phyloP scores from a whole-genome alignment of 306 rosid species.

The Dalbergia cochinchinensis region DNA sequence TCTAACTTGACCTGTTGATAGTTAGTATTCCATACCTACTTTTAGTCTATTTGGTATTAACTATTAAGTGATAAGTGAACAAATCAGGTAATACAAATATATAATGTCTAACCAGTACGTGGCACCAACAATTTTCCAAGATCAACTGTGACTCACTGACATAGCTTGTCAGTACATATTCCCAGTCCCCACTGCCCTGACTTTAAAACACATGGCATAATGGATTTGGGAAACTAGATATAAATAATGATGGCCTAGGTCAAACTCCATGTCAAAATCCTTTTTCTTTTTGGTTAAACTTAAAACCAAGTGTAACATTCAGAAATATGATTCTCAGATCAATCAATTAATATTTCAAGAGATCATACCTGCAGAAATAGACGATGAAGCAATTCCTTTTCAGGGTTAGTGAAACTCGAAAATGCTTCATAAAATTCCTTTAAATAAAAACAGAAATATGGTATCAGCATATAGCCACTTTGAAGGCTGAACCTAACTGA shows the following conservation, averaged over 20 bases:
- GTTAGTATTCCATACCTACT: not conserved
- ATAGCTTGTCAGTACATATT: not conserved
- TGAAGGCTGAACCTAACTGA: slow-evolving; percentile 3
- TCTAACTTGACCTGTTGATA: slow-evolving; percentile 1
- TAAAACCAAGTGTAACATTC: slow-evolving; percentile 34
- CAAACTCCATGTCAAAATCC: not conserved
- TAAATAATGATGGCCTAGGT: not conserved
- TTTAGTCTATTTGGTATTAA: not conserved
- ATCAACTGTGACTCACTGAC: slow-evolving; percentile 3
- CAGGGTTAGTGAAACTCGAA: slow-evolving; percentile 57
- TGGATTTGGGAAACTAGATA: slow-evolving; percentile 20
- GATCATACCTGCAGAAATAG: slow-evolving; percentile 73
- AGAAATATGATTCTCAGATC: slow-evolving; percentile 28
- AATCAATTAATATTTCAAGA: slow-evolving; percentile 35
- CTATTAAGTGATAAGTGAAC: slow-evolving; percentile 3
- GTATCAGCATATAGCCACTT: slow-evolving; percentile 39
- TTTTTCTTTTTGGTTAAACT: slow-evolving; percentile 21
- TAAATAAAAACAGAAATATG: slow-evolving; percentile 8
- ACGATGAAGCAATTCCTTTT: slow-evolving; percentile 71
- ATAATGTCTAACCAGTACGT: slow-evolving; percentile 30
- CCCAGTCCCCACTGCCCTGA: not conserved
- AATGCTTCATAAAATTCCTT: slow-evolving; percentile 74
- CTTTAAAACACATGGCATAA: not conserved
- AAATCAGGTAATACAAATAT: not conserved
- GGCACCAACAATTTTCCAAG: slow-evolving; percentile 24